Evolutionary conservation across 306 rosid species (phyloP).

Genomic region (apple (Malus domestica)): ASM211411v1 NC_041799.1:6308501-6309000

Average conservation of each 20-base stretch:
- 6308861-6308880: constrained; percentile 1
- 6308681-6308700: not conserved
- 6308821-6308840: constrained; percentile 8
- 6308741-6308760: not conserved
- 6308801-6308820: not conserved
- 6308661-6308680: not conserved
- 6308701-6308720: not conserved
- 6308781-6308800: not conserved
- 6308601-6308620: not conserved
- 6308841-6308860: constrained; percentile 8
- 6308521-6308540: constrained; percentile 88
- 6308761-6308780: not conserved
- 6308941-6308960: constrained; percentile 65
- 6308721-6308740: too few relatives aligned
- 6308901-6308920: constrained; percentile 86
- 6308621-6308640: not conserved
- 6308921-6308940: constrained; percentile 79
- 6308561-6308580: not conserved
- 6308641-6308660: not conserved
- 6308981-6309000: constrained; percentile 79
- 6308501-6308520: constrained; percentile 86
- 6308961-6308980: constrained; percentile 73
- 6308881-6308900: constrained; percentile 48
- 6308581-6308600: not conserved
- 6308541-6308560: constrained; percentile 61